Conservation (phyloP, 208 protist species). For the Trypanosoma vivax region DNA sequence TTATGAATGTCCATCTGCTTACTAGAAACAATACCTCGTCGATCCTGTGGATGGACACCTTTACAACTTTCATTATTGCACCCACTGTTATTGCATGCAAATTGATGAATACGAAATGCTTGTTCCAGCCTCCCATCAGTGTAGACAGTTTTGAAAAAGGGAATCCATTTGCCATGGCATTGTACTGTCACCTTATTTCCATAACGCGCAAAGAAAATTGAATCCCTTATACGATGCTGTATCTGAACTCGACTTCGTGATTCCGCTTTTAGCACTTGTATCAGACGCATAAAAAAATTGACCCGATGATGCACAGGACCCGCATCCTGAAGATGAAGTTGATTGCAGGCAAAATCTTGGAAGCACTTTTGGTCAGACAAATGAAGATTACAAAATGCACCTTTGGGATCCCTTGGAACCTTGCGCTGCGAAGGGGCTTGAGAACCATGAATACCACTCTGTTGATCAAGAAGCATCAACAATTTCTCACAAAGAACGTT, state of each 20-base stretch:
- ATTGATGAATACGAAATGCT: constrained; percentile 61
- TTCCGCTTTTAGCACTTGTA: constrained; percentile 64
- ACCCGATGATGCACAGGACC: constrained; percentile 71
- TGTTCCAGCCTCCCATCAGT: constrained; percentile 77
- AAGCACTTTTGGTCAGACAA: constrained; percentile 83
- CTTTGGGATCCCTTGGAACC: constrained; percentile 72
- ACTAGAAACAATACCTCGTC: constrained; percentile 34
- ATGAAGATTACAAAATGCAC: constrained; percentile 85
- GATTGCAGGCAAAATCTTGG: constrained; percentile 85
- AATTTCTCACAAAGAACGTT: constrained; percentile 43
- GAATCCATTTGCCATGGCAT: constrained; percentile 71
- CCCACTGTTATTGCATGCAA: constrained; percentile 43
- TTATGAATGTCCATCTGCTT: constrained; percentile 81
- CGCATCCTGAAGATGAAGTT: constrained; percentile 77
- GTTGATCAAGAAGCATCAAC: constrained; percentile 60
- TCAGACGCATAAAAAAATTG: constrained; percentile 67
- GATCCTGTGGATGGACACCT: constrained; percentile 73
- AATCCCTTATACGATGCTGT: constrained; percentile 70
- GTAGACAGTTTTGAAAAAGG: constrained; percentile 86
- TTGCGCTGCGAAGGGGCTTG: constrained; percentile 82
- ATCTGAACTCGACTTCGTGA: constrained; percentile 40
- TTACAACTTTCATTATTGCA: constrained; percentile 72
- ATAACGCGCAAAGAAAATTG: constrained; percentile 81
- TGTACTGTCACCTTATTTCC: constrained; percentile 85
- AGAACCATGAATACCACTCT: constrained; percentile 68